phyloP scores from a whole-genome alignment of 305 asterid genomes.

The Fraxinus albicans region DNA sequence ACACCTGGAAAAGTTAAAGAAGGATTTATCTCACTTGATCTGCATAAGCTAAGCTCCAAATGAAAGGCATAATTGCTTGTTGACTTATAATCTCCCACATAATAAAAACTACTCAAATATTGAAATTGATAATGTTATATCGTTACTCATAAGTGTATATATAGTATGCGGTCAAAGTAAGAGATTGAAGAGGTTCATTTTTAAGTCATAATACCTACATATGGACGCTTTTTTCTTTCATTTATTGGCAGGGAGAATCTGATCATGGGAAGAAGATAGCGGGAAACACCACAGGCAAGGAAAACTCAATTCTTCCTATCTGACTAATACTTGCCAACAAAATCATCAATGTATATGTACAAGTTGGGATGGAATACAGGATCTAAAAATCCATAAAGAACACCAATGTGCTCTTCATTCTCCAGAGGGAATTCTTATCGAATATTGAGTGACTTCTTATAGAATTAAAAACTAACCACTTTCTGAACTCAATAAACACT shows the following conservation, averaged over 20 bases:
- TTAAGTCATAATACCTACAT: background rate
- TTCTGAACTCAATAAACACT: background rate
- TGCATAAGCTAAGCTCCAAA: background rate
- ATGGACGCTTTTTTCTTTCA: background rate
- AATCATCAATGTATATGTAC: background rate
- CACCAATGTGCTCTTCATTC: background rate
- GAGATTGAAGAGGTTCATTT: background rate
- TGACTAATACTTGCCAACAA: background rate
- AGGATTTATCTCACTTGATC: background rate
- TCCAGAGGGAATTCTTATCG: constrained; percentile 5
- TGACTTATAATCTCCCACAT: background rate
- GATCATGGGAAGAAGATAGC: background rate
- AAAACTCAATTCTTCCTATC: background rate
- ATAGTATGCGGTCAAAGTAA: background rate
- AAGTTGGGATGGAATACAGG: constrained; percentile 1
- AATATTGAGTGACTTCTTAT: background rate
- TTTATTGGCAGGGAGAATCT: background rate
- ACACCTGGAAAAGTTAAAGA: background rate
- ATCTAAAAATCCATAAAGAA: background rate
- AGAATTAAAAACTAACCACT: background rate
- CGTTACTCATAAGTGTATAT: background rate
- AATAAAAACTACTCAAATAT: background rate
- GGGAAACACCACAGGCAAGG: background rate
- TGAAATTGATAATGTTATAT: background rate
- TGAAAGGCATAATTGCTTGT: background rate